Evolutionary conservation across 1,284 basidiomycete species (phyloP), one percentile per base, ranked within the genome.

Genomic region (Clitocybe nebularis): DNA sequence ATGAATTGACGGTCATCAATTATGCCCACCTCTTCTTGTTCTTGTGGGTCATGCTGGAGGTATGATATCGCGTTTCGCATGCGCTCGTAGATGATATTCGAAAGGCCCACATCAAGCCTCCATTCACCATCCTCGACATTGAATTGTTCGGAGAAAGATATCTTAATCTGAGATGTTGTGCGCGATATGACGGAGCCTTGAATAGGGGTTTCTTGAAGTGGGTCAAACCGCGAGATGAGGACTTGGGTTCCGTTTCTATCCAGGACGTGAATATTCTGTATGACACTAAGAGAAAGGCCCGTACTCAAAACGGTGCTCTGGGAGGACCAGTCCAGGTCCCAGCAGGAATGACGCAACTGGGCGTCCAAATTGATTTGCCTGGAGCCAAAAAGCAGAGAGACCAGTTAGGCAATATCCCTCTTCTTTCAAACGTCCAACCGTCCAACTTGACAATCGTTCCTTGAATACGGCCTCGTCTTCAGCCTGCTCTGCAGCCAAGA

Each of bases 81-180:
- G 33, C 85, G 76, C 30, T 81, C 70, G 48, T 78, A 82, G 6
- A 81, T 72, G 40, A 87, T 73, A 52, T 83, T 81, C 26, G 79
- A 81, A 23, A 69, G 69, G 1, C 82, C 86, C 2, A 90, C 61
- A 55, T 94, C 90, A 29, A 94, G 58, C 58, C 88, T 70, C 88
- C 88, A 90, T 20, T 55, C 43, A 1, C 69, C 70, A 3, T 71
- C 66, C 22, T 63, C 62, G 39, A 77, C 54, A 10, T 75, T 72
- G 35, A 79, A 72, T n/a, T 62, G 57, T 17, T 77, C 65, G 1
- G 71, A 62, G 45, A 89, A 88, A 3, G 71, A 64, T 5, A 91
- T 58, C 10, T 71, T 71, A 33, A 91, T 61, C 36, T 76, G 70
- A 13, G 74, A 71, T 2, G 68, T 50, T 0, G 68, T 70, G 29